A percentile compares a stretch with the other conserved stretches of the same genome.
phyloP scores from a whole-genome alignment of 192 early-diverging fungal species.

The Rhizoclosmatium globosum region DNA sequence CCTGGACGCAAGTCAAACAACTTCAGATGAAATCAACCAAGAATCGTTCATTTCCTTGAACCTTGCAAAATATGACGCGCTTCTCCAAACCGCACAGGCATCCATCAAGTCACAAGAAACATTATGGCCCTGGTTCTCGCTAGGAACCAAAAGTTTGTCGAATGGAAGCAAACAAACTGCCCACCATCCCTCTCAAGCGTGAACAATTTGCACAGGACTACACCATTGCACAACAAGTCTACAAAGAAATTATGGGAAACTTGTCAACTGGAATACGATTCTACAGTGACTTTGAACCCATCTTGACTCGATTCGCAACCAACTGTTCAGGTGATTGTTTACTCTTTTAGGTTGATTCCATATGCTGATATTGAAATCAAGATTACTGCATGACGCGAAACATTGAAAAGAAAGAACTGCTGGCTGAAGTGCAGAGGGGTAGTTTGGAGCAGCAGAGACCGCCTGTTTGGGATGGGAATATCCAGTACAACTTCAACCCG shows the following conservation, averaged over 20 bases:
- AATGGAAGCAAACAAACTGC: conserved; percentile 12
- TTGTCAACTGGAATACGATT: conserved; percentile 4
- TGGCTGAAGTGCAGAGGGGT: conserved; percentile 8
- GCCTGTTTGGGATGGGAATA: conserved; percentile 14
- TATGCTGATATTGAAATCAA: neutral
- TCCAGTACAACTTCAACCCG: conserved; percentile 12
- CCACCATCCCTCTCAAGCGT: neutral
- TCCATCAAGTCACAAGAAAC: conserved; percentile 25
- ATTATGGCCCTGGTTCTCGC: conserved; percentile 12
- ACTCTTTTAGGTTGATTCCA: neutral
- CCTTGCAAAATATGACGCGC: conserved; percentile 11
- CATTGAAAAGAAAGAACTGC: conserved; percentile 27
- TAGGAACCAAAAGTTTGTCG: conserved; percentile 7
- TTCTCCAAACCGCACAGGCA: neutral
- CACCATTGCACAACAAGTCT: neutral
- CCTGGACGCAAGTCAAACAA: neutral
- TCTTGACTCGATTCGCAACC: neutral
- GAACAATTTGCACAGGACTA: conserved; percentile 8
- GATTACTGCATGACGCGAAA: conserved; percentile 28
- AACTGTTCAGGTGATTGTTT: conserved; percentile 30
- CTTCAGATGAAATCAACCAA: too few relatives aligned
- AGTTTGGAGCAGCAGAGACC: neutral
- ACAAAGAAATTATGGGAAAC: conserved; percentile 29
- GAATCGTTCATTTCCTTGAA: neutral
- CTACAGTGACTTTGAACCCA: conserved; percentile 16